phyloP scores from a whole-genome alignment of 139 green algal genomes.

The Chlamydomonas applanata region DNA sequence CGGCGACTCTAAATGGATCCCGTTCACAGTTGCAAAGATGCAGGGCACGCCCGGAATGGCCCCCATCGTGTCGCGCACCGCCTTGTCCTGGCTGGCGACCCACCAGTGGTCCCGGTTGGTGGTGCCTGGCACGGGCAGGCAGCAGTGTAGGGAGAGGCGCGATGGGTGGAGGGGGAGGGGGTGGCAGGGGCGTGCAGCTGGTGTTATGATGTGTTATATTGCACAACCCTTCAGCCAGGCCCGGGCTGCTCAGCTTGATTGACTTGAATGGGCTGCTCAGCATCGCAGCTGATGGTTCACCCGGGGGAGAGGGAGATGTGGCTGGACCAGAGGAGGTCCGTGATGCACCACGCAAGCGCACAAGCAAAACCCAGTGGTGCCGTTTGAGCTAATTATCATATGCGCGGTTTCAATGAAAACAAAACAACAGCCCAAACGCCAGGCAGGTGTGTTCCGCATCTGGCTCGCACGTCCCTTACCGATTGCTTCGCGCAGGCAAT shows the following conservation, averaged over 20 bases:
- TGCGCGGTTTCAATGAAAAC: too few species aligned
- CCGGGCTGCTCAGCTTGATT: neutral
- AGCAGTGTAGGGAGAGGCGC: neutral
- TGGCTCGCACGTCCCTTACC: constrained; percentile 5
- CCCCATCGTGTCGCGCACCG: constrained; percentile 31
- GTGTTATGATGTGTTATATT: too few species aligned
- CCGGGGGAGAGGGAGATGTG: neutral
- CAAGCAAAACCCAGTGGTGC: too few species aligned
- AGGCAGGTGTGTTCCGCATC: too few species aligned
- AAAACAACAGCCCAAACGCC: too few species aligned
- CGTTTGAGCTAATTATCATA: too few species aligned
- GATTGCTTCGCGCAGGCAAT: constrained; percentile 55
- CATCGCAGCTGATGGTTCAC: neutral
- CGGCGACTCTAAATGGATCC: constrained; percentile 51
- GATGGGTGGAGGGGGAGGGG: too few species aligned
- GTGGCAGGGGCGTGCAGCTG: too few species aligned
- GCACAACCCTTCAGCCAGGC: neutral
- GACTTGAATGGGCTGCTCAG: neutral
- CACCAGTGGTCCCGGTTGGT: constrained; percentile 42
- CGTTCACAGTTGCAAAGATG: constrained; percentile 56
- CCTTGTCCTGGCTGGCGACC: constrained; percentile 41
- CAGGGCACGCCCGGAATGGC: constrained; percentile 31
- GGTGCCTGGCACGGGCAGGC: constrained; percentile 3
- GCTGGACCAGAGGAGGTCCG: too few species aligned
- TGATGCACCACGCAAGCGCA: too few species aligned